Base-by-base conservation (phyloP, 2,329 filamentous ascomycete genomes). In the Fusarium dlaminii region DNA sequence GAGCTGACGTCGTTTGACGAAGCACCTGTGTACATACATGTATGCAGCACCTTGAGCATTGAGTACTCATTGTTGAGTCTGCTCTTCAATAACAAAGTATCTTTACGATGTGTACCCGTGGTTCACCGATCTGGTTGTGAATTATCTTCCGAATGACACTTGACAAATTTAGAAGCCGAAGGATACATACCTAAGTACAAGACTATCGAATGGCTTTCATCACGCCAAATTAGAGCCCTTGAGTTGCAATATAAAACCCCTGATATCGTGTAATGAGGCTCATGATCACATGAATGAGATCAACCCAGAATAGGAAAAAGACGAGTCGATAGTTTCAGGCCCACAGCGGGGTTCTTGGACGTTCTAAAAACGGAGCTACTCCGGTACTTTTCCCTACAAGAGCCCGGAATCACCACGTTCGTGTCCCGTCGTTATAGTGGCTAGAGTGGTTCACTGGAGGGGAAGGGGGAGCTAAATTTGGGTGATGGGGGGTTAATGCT, bases 11-110 rank as follows among this genome's bases (percentile, higher is more conserved):
- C 43, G 37, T 34, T n/a, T 24, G 55, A 51, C n/a, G 56, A 56
- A 40, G 51, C 55, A 68, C 39, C 27, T 74, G 67, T 72, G 71
- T 68, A 74, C 71, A 74, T 68, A 74, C 71, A 74, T 74, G 71
- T 72, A 68, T 62, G 40, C 56, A 65, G 40, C 51, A 40, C 37
- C 39, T 24, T 52, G 57, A 69, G 55, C 27, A 52, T 54, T 36
- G 36, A 56, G 14, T 18, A 45, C 42, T 52, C 39, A 10, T 30
- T 40, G 15, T n/a, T 24, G 27, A 63, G 37, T 66, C 40, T 60
- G 36, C 66, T 59, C 59, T 20, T 43, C 62, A 56, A 40, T 45
- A 56, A 36, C 43, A 42, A 42, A 42, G 20, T 51, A 54, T 68
- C 37, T n/a, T 63, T 49, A 48, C 32, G 27, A 49, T 49, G n/a